Base-by-base conservation (phyloP, 345 rosid genomes). In the Bruguiera parviflora region DNA sequence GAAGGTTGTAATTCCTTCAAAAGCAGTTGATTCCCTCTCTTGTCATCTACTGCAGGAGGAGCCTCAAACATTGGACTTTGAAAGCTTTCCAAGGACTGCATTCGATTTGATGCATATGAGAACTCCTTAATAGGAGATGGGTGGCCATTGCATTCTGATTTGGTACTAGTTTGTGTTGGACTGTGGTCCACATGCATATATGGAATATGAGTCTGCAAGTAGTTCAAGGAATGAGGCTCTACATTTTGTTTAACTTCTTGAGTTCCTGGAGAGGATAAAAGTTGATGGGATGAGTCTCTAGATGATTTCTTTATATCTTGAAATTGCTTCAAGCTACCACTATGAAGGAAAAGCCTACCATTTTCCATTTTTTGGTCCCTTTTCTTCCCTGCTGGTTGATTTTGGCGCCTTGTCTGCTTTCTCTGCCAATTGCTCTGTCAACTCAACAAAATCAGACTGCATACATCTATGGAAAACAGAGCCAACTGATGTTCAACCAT, bases 51-150 rank as follows among this genome's bases (percentile, higher is more conserved):
- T 73, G 66, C 53, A 72, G 64, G 70, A 71, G 72, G 67, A 78
- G 79, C 79, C 71, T 80, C 73, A 46, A 77, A 69, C 46, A 73
- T 53, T 70, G 80, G 76, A 65, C 79, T 80, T 69, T 35, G 73
- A 58, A 82, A 73, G 55, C 82, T 81, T 74, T 84, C 88, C 22
- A 74, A 47, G 53, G 86, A 80, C 65, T 77, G 82, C 64, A 78
- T 81, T 67, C 73, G 88, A 71, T 80, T 88, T 64, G 96, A 90
- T 67, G 86, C 77, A 83, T 77, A 78, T 56, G 88, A 85, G 32
- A 87, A 84, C 70, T 77, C 84, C 67, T 84, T 78, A 69, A 82
- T 76, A 61, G 74, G 72, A 64, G 81, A 80, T 63, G 76, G 77
- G 64, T 79, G 79, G 49, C 76, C 72, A 65, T 75, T 85, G 66